Evolutionary conservation across 2,329 filamentous ascomycete species (phyloP), one percentile per base, ranked within the genome.

Genomic region (Talaromyces sp.): DNA sequence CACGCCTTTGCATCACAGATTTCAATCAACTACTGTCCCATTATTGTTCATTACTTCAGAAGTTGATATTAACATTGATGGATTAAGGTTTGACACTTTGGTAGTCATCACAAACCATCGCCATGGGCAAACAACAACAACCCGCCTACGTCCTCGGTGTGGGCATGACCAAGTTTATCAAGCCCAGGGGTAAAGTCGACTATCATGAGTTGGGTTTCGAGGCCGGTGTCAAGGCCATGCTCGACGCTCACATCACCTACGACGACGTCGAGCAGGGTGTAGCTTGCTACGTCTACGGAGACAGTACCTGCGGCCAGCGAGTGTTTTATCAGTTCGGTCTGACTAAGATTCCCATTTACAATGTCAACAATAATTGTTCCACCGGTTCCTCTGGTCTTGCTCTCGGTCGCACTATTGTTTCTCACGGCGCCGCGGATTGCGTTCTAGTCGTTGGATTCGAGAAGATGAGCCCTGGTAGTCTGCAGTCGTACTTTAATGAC

Each of bases 291-390:
- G 96, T 92, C 83, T 97, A 96, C 76, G 93, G 93, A 73, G 93
- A 98, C 81, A 92, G 88, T 67, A 96, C 93, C 62, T 95, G 90
- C 78, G 93, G 93, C 55, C 93, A 98, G 82, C 89, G 93, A 67
- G 93, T 98, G 72, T 97, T 98, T 80, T 98, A 98, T 80, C 93
- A 98, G 80, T 97, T 98, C 77, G 95, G 93, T 81, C 93, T 98
- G 88, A 97, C 93, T 48, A 84, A 89, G 72, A 97, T 98, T 70
- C 93, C 93, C 71, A 92, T 98, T 75, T 93, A 96, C 83, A 98
- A 98, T 73, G 92, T 96, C 73, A 98, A 97, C 85, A 98, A 98
- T 84, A 97, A 97, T 82, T 98, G 93, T 83, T 91, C 91, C 3
- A 98, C 93, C 0, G 95, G 93, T n/a, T 92, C 89, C 4, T 96